Evolutionary conservation across 345 rosid genomes (phyloP).

Genomic region (Eucalyptus regnans): DNA sequence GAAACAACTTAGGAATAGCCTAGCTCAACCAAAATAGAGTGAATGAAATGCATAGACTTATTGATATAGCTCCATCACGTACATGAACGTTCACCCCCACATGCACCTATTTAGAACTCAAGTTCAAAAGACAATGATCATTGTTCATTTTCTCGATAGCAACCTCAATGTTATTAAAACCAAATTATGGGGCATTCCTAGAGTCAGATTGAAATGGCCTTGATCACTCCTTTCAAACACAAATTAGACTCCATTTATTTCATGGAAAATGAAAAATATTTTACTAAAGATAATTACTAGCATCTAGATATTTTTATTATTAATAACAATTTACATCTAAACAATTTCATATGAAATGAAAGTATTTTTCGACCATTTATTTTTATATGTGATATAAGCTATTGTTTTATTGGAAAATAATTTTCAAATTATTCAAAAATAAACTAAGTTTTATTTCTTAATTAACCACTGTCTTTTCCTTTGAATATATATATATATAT

Average conservation of each 20-base stretch:
- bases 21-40: neutral
- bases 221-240: neutral
- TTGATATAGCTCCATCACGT: neutral
- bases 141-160: neutral
- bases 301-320: too few relatives aligned
- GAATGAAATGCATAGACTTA: neutral
- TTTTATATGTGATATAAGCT: neutral
- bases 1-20: neutral
- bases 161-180: neutral
- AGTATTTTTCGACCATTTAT: too few relatives aligned
- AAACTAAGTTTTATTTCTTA: neutral
- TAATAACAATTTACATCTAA: too few relatives aligned
- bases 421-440: too few relatives aligned
- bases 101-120: neutral
- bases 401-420: too few relatives aligned
- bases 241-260: neutral
- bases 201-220: neutral
- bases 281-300: neutral
- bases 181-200: neutral
- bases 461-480: neutral
- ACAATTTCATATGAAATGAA: neutral
- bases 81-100: neutral
- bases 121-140: neutral
- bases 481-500: too few relatives aligned
- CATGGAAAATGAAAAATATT: neutral